Evolutionary conservation across 225 moss, liverwort and hornwort species (phyloP).

Genomic region (Lunularia cruciata): DNA sequence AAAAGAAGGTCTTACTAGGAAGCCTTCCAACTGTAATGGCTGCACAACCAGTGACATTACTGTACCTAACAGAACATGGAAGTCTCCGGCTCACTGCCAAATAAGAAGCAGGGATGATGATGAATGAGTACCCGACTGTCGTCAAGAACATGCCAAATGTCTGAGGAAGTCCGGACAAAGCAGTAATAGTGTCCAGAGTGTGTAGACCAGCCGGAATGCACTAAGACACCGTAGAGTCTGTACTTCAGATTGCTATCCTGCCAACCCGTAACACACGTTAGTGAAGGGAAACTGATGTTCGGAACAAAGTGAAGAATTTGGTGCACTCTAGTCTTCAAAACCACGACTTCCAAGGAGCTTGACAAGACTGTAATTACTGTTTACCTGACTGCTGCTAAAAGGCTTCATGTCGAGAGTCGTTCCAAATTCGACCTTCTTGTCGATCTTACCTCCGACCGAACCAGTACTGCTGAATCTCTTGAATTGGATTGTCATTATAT

Average conservation of each 20-base stretch:
- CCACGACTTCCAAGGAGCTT: too few relatives aligned
- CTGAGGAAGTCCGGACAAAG: conserved; percentile 86
- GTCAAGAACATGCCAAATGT: conserved; percentile 95
- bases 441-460: conserved; percentile 81
- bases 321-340: too few relatives aligned
- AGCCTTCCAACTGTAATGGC: background rate
- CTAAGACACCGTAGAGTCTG: conserved; percentile 83
- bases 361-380: too few relatives aligned
- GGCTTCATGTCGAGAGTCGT: conserved; percentile 85
- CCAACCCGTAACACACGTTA: background rate
- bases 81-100: conserved; percentile 20
- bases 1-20: background rate
- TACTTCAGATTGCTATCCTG: conserved; percentile 75
- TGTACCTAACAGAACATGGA: conserved; percentile 15
- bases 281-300: background rate
- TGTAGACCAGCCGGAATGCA: conserved; percentile 93
- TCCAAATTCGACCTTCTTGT: conserved; percentile 95
- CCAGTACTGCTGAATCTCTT: conserved; percentile 85
- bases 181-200: conserved; percentile 97
- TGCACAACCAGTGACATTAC: conserved; percentile 6
- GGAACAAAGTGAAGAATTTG: too few relatives aligned
- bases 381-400: conserved; percentile 80
- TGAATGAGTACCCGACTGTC: conserved; percentile 77
- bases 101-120: conserved; percentile 27
- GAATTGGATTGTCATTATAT: conserved; percentile 87